These are phyloP conservation scores for Capsicum rhomboideum DNA, from an alignment of 257 asterid species.

Conservation along the genomic window DNA sequence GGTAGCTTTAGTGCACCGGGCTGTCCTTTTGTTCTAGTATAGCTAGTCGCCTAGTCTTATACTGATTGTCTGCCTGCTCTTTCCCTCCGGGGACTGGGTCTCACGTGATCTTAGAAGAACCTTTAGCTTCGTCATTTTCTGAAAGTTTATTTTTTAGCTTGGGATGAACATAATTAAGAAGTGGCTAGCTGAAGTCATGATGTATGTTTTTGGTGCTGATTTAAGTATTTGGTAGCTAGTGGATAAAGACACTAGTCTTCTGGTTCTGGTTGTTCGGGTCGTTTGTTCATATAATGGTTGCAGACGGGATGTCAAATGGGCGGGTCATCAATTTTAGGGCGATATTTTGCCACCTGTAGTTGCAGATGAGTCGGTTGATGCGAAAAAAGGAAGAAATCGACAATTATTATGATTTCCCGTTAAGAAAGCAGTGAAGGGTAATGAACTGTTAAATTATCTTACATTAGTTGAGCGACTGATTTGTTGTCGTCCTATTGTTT, in stretches of 20 bases:
- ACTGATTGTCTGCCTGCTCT: not conserved
- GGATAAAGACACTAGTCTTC: not conserved
- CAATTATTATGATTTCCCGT: too few species aligned
- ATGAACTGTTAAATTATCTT: not conserved
- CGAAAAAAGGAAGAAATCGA: too few species aligned
- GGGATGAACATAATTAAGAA: not conserved
- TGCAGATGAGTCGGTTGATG: too few species aligned
- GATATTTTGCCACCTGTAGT: too few species aligned
- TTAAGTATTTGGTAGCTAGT: not conserved
- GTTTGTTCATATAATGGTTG: too few species aligned
- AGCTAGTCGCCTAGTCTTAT: too few species aligned
- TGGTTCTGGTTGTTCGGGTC: not conserved
- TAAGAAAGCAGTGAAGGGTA: too few species aligned
- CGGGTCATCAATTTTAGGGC: too few species aligned
- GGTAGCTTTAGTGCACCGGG: too few species aligned
- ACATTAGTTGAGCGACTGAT: not conserved
- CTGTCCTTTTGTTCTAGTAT: too few species aligned
- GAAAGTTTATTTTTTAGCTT: not conserved
- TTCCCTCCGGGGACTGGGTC: not conserved
- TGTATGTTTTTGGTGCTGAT: not conserved
- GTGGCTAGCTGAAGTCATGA: not conserved
- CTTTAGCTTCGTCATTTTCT: not conserved
- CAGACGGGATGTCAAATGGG: too few species aligned
- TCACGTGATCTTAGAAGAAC: not conserved
- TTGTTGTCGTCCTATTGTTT: not conserved